These are phyloP conservation scores for Xylaria sp. DNA, from an alignment of 2,329 filamentous ascomycete species.

Conservation along the genomic window DNA sequence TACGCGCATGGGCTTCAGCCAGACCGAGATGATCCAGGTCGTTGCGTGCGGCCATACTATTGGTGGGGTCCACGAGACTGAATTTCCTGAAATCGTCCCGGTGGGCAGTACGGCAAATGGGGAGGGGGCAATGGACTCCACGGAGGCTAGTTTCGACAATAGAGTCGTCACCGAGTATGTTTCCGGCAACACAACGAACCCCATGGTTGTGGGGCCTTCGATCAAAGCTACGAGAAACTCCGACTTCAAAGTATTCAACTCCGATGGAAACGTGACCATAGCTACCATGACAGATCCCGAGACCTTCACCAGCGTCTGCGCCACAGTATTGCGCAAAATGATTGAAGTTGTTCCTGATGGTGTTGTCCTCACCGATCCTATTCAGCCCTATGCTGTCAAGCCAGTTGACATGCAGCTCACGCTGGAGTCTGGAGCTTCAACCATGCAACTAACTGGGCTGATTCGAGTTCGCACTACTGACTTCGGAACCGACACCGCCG, in stretches of 20 bases:
- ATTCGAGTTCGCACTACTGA: constrained; percentile 68
- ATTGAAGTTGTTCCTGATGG: constrained; percentile 68
- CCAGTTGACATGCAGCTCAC: constrained; percentile 67
- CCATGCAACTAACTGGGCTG: constrained; percentile 63
- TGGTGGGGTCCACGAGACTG: constrained; percentile 66
- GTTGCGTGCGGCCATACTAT: constrained; percentile 71
- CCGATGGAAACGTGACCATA: constrained; percentile 67
- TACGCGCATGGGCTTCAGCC: constrained; percentile 66
- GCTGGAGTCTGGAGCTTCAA: constrained; percentile 60
- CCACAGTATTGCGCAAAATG: constrained; percentile 67
- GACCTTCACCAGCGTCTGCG: constrained; percentile 61
- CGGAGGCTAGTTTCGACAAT: constrained; percentile 64
- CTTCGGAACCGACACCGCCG: constrained; percentile 56
- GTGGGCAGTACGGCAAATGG: constrained; percentile 57
- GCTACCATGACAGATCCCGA: constrained; percentile 57
- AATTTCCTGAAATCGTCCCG: constrained; percentile 66
- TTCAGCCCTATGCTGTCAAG: constrained; percentile 69
- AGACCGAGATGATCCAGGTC: constrained; percentile 68
- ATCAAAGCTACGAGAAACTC: constrained; percentile 59
- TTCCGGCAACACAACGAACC: constrained; percentile 63
- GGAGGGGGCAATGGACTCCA: constrained; percentile 60
- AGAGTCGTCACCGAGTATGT: constrained; percentile 68
- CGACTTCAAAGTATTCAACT: constrained; percentile 66
- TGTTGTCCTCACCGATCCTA: constrained; percentile 62
- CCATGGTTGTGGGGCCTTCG: constrained; percentile 65